phyloP scores from a whole-genome alignment of 345 rosid genomes.

The Passiflora organensis region DNA sequence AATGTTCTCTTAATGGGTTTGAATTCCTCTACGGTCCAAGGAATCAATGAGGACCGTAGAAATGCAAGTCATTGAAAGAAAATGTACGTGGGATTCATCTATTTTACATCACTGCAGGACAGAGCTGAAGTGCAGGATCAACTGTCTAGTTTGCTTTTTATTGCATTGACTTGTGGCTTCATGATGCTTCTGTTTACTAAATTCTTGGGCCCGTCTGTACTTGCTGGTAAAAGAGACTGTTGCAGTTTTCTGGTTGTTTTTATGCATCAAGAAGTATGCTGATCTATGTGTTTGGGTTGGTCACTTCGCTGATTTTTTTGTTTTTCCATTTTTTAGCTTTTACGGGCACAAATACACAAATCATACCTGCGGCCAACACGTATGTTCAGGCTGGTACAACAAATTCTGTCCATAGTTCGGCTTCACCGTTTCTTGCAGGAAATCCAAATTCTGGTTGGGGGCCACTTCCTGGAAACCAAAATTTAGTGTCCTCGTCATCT shows the following conservation, averaged over 20 bases:
- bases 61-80: too few species aligned
- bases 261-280: not conserved
- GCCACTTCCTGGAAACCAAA: not conserved
- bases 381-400: conserved; percentile 35
- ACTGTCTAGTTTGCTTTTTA: conserved; percentile 63
- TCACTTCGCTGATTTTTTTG: not conserved
- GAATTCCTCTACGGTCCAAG: too few species aligned
- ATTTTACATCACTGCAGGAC: conserved; percentile 38
- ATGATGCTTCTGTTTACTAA: conserved; percentile 66
- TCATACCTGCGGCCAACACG: conserved; percentile 24
- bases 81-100: too few species aligned
- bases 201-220: conserved; percentile 65
- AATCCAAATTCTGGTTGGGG: conserved; percentile 26
- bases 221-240: conserved; percentile 49
- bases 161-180: conserved; percentile 71
- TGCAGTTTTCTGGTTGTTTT: conserved; percentile 15
- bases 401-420: conserved; percentile 35
- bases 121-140: conserved; percentile 79
- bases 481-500: conserved; percentile 41
- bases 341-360: conserved; percentile 13
- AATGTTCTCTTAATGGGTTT: too few species aligned
- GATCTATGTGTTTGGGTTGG: not conserved
- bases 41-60: too few species aligned
- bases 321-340: conserved; percentile 10
- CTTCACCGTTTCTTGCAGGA: conserved; percentile 28